These are phyloP conservation scores for Berberis thunbergii DNA, from an alignment of 164 flowering plant genomes.

Conservation along the genomic window DNA sequence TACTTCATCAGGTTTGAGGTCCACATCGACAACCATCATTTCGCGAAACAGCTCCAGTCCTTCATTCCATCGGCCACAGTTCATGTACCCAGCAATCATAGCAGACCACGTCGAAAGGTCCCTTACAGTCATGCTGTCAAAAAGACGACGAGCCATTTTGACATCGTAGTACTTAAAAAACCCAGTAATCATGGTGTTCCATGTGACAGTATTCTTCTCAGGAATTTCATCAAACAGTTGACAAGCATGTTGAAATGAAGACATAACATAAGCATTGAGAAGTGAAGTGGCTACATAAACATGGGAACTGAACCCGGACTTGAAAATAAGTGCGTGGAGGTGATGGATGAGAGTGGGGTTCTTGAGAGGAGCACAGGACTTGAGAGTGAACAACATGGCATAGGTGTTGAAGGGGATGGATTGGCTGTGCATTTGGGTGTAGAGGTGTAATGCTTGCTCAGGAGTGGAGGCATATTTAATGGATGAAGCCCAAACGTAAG, in stretches of 20 bases:
- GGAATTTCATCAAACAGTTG: constrained; percentile 63
- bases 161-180: constrained; percentile 31
- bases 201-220: constrained; percentile 34
- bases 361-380: constrained; percentile 26
- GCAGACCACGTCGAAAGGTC: constrained; percentile 54
- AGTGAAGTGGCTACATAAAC: constrained; percentile 49
- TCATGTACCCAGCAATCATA: constrained; percentile 43
- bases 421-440: constrained; percentile 38
- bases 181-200: constrained; percentile 59
- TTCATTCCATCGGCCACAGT: constrained; percentile 16
- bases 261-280: constrained; percentile 21
- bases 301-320: constrained; percentile 34
- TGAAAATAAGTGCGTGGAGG: constrained; percentile 48
- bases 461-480: constrained; percentile 43
- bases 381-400: constrained; percentile 38
- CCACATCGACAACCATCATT: constrained; percentile 24
- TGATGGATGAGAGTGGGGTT: constrained; percentile 24
- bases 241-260: constrained; percentile 28
- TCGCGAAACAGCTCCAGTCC: constrained; percentile 38
- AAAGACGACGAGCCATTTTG: constrained; percentile 26
- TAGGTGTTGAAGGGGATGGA: constrained; percentile 35
- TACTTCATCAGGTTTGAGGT: constrained; percentile 36
- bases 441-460: constrained; percentile 27
- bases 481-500: constrained; percentile 28
- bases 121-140: constrained; percentile 39